phyloP scores from a whole-genome alignment of 2,329 filamentous ascomycete genomes.

The Trichoderma breve region DNA sequence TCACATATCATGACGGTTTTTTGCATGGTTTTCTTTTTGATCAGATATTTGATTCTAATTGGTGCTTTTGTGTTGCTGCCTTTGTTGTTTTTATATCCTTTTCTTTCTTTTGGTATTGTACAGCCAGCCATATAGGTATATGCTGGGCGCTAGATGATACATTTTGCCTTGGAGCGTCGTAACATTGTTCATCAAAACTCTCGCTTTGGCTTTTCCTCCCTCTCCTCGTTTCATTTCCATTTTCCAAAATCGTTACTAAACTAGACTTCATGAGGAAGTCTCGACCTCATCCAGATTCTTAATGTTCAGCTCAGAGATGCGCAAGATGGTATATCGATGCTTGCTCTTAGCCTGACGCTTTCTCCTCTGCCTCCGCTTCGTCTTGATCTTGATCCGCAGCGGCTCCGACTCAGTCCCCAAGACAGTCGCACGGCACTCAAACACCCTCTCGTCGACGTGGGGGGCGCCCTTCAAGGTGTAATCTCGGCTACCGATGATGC shows the following conservation, averaged over 20 bases:
- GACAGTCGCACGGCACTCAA: constrained; percentile 81
- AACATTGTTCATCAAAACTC: not conserved
- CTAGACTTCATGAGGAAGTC: constrained; percentile 25
- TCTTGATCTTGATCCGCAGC: constrained; percentile 75
- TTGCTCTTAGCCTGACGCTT: constrained; percentile 81
- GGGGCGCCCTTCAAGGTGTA: constrained; percentile 81
- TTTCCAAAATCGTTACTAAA: not conserved
- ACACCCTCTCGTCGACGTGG: constrained; percentile 81
- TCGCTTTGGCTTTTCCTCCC: not conserved
- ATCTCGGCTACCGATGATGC: constrained; percentile 78
- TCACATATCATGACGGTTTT: constrained; percentile 3
- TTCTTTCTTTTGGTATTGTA: constrained; percentile 7
- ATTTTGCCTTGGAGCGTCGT: constrained; percentile 7
- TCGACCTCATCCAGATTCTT: constrained; percentile 44
- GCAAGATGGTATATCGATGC: constrained; percentile 82
- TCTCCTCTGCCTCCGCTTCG: constrained; percentile 71
- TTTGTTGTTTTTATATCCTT: constrained; percentile 1
- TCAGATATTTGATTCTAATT: not conserved
- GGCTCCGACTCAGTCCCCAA: constrained; percentile 82
- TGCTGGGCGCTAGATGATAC: constrained; percentile 19
- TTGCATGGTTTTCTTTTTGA: not conserved
- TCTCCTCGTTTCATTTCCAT: not conserved
- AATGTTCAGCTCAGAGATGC: constrained; percentile 78
- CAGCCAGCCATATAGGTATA: constrained; percentile 18
- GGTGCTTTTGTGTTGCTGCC: not conserved